Base-by-base conservation (phyloP, 129 eudicot genomes). In the Centella asiatica region DNA sequence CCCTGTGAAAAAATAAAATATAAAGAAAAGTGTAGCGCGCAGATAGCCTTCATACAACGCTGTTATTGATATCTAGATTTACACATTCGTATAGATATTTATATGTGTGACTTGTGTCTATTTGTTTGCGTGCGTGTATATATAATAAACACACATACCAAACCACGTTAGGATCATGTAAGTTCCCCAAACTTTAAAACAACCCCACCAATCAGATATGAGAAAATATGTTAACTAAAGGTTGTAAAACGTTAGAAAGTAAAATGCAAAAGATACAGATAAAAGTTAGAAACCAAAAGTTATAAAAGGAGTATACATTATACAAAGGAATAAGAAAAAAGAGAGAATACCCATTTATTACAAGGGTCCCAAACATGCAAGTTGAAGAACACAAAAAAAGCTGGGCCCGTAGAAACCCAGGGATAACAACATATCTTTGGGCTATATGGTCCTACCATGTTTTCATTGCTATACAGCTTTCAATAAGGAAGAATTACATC, bases 361-460 rank as follows among this genome's bases (percentile, higher is more conserved):
- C 46, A 71, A 67, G 69, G 44, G 36, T 57, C 64, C 63, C 64
- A 71, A 46, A 56, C 51, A 67, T 69, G 77, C 75, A 76, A 76
- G 67, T 70, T 58, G 46, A 20, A 34, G 63, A 58, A 13, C 12
- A 58, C 45, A 58, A 18, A 51, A 62, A 42, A 62, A 32, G 60
- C 27, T 27, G 52, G 65, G 68, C 63, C 72, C 77, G 78, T 20
- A 78, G 72, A 57, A 50, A 57, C 59, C 63, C 71, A 36, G 44
- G 34, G 68, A 23, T 69, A 82, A 66, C 59, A 82, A 69, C 68
- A 53, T 57, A 71, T 42, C 37, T 25, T 67, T 22, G 42, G 53
- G 78, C 71, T 55, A 34, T 52, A 68, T 23, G 62, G 86, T 37
- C 84, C 95, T 75, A 72, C 97, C 87, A 85, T 73, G 85, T 77